Conservation (phyloP, 306 rosid species). For the Cucurbita moschata region DNA sequence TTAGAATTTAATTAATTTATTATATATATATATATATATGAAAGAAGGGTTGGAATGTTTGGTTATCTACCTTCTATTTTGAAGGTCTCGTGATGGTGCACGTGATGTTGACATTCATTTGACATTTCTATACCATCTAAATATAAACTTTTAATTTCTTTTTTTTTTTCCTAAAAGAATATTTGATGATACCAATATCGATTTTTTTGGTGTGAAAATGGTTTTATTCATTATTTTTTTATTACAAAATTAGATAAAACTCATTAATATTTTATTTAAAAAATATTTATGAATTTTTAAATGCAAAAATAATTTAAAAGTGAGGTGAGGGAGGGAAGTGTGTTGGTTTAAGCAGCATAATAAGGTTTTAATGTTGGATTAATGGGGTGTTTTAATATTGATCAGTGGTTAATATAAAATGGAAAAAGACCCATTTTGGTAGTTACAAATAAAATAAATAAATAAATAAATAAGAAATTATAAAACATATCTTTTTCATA, state of each 20-base stretch:
- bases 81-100: neutral
- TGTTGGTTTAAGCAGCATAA: neutral
- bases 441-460: neutral
- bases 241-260: too few species aligned
- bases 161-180: neutral
- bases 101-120: slow-evolving; percentile 3
- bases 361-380: neutral
- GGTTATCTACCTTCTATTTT: slow-evolving; percentile 3
- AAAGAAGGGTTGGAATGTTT: slow-evolving; percentile 5
- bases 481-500: neutral
- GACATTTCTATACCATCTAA: neutral
- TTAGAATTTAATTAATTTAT: neutral
- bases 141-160: neutral
- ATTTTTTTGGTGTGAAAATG: neutral
- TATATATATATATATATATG: neutral
- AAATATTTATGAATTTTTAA: too few species aligned
- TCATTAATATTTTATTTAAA: too few species aligned
- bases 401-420: neutral
- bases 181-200: neutral
- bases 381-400: neutral
- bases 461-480: neutral
- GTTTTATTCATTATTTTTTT: neutral
- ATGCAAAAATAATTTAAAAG: neutral
- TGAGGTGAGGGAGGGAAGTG: neutral
- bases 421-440: neutral